Base-by-base conservation (phyloP, 768 basidiomycete genomes). In the Trametes gibbosa region DNA sequence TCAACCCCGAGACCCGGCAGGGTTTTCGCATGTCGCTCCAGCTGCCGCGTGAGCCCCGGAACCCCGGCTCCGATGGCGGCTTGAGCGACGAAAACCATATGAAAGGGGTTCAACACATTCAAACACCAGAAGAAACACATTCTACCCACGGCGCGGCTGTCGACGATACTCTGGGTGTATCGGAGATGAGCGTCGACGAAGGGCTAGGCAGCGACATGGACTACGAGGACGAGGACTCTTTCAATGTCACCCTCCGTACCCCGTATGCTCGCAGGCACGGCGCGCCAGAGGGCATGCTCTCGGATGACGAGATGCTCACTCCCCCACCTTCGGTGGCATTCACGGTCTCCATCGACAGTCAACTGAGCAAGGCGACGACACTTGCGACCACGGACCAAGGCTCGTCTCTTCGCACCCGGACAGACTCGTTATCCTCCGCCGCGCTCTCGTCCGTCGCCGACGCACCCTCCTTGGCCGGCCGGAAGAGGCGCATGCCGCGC, bases 11-110 rank as follows among this genome's bases (percentile, higher is more conserved):
- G 34, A 12, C 35, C 56, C 64, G 62, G 64, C 81, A 82, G 86
- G 85, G 74, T 88, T 89, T 89, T 88, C 77, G 69, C 62, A 68
- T 69, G 82, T 84, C 80, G 86, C 85, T 87, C 85, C 79, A 77
- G 83, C 80, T 74, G 70, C 81, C 76, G 72, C 82, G 77, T 80
- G 81, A 83, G 80, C 79, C 78, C 40, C 69, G 71, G 70, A 78
- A 81, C 78, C 79, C 83, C 79, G 76, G 80, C 81, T 81, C 77
- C 72, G 81, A 76, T 73, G 72, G 74, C 68, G 75, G 73, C 83
- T 79, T 76, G 83, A 85, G 86, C 85, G 84, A 86, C 80, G 70
- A 66, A 58, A 73, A 59, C 65, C 67, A 62, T 52, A 63, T 60
- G 50, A 48, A 64, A 39, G 80, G 82, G 82, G 80, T 79, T 75